phyloP scores from a whole-genome alignment of 163 green algal genomes.

The Chloromonas sp. region DNA sequence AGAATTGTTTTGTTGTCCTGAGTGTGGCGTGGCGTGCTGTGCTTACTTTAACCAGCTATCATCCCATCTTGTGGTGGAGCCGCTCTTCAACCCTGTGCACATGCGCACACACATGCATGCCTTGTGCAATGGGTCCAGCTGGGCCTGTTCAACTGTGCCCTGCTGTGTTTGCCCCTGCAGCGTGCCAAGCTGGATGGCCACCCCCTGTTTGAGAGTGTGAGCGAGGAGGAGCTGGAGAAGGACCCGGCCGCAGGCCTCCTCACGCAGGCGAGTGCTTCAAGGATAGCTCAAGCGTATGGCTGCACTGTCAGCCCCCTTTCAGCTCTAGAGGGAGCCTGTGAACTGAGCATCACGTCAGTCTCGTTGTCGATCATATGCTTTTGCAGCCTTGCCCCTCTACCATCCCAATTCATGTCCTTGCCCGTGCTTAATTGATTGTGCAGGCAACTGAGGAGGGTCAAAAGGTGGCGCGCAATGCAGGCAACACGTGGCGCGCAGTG shows the following conservation, averaged over 20 bases:
- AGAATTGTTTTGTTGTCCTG: no score
- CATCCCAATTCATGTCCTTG: neutral
- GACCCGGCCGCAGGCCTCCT: constrained; percentile 76
- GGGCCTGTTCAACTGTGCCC: neutral
- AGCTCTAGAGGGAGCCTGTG: neutral
- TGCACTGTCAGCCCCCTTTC: neutral
- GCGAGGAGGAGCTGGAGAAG: constrained; percentile 71
- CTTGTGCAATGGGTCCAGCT: no score
- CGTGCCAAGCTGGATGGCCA: constrained; percentile 76
- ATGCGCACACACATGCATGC: no score
- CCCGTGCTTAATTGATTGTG: constrained; percentile 6
- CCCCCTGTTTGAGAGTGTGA: constrained; percentile 83
- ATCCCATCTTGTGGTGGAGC: no score
- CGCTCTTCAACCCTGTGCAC: no score
- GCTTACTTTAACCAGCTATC: no score
- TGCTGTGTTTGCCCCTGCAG: constrained; percentile 25
- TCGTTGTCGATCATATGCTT: neutral
- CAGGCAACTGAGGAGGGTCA: constrained; percentile 84
- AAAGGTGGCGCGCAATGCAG: constrained; percentile 86
- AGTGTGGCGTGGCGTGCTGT: no score
- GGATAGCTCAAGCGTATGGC: neutral
- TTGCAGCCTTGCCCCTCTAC: neutral
- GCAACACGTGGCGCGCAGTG: constrained; percentile 44
- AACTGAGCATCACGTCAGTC: neutral
- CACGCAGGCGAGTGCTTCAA: constrained; percentile 6